Base-by-base conservation (phyloP, 1,139 yeast genomes). In the Lodderomyces margitis region DNA sequence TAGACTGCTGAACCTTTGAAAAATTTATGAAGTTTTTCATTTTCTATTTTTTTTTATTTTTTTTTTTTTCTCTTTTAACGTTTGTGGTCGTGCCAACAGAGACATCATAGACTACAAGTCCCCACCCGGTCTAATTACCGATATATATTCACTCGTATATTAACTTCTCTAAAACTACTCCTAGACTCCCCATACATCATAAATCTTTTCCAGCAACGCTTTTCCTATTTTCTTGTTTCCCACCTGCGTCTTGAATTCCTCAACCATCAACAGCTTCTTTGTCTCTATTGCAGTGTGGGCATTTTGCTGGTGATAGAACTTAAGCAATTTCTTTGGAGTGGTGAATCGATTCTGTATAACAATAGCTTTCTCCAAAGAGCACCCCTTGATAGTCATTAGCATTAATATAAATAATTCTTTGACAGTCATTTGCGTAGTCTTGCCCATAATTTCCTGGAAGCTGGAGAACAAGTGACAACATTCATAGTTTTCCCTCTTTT, bases 361-460 rank as follows among this genome's bases (percentile, higher is more conserved):
- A 9, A 81, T 58, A 0, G 98, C 98, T 57, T 86, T 87, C 48
- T 91, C 97, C 34, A 88, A 64, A 0, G 96, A 80, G 1, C 92
- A 71, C 0, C 98, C 98, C 45, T 78, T 74, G 2, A 85, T 74
- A 1, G 91, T 74, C 85, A 89, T 80, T 20, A 94, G 70, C 83
- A 88, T 81, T 36, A 78, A 69, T 2, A 89, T 66, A 52, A 80
- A 92, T 52, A 88, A 66, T 50, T 92, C 97, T 36, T 80, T 80
- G 0, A 89, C 80, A 0, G 95, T 85, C 56, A 78, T 70, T 70
- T 83, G 69, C 16, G 79, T 79, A 2, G 86, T 72, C 56, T 94
- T 94, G 2, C 83, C 79, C 62, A 92, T 64, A 38, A 84, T 74
- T 5, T 78, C 78, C 50, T 83, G 86, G 57, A 87, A 92, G 12